Base-by-base conservation (phyloP, 2,329 filamentous ascomycete genomes). In the Diaporthe sp. region DNA sequence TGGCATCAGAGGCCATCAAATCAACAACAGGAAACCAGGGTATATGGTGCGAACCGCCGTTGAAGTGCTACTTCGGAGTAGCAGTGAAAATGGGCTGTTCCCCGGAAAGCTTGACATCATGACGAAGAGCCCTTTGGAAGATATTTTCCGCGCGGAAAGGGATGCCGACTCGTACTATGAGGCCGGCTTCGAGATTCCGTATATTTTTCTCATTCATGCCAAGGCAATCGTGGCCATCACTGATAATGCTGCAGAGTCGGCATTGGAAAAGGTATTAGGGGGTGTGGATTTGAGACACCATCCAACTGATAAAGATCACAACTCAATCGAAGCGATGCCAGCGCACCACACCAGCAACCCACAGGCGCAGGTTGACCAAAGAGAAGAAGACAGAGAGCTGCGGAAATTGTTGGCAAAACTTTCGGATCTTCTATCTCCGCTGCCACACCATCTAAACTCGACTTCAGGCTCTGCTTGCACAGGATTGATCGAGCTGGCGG, bases 141-240 rank as follows among this genome's bases (percentile, higher is more conserved):
- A 6, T 25, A 9, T 69, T 8, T 58, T 65, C 10, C 8, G 1
- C 46, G 5, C 1, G 10, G 49, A 72, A 1, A 5, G 15, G 12
- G 46, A 72, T n/a, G 4, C 2, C 5, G 49, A 75, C 3, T 75
- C 28, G 2, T 75, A 22, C 15, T 49, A 72, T 2, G 19, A 67
- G 0, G 58, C 39, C 0, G 37, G 28, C 4, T 75, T 72, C 17
- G 73, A 72, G 17, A 72, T 67, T 3, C 46, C 42, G n/a, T 53
- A 72, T 7, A 39, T 75, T 5, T 42, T 75, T 7, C 73, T 75
- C 9, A 25, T 7, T 19, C 7, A 72, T 17, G 39, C 57, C 3
- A 19, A 15, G 19, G 17, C 0, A 0, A 74, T 74, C 5, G 57
- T 19, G 5, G 4, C 1, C 0, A 7, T 31, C 2, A 3, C 53